Evolutionary conservation across 1,284 basidiomycete species (phyloP), one percentile per base, ranked within the genome.

Genomic region (Trichosporon sp.): DNA sequence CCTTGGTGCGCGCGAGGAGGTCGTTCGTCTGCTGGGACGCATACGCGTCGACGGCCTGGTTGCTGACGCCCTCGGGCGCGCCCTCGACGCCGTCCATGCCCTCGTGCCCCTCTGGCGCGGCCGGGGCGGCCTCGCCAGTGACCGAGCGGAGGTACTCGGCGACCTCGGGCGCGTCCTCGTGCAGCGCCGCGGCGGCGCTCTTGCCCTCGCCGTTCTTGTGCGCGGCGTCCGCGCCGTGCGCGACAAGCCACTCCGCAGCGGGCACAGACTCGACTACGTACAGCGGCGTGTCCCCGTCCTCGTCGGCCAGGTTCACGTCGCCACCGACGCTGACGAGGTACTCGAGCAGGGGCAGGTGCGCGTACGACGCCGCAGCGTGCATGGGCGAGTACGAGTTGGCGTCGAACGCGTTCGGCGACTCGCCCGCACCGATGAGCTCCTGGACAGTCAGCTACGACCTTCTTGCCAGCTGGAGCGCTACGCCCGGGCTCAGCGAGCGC

Each of bases 341-440:
- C 31, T 88, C 86, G 25, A 97, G 85, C 58, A 95, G 83, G 47
- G 90, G 83, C 18, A 91, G 77, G 65, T 94, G 93, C 11, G 88
- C 91, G 80, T 95, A 97, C 0, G 93, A 96, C 0, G 93, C 93
- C 7, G 94, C 93, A n/a, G 94, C 95, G 83, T 97, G 94, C 89
- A 97, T 91, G 12, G 94, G 92, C 0, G 94, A 94, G 82, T 96
- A 96, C 23, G 91, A 90, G 83, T 90, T 88, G 7, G 84, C 79
- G 78, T 96, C 93, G 23, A 89, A 88, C 9, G 84, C 86, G 77
- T 95, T 94, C 15, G 93, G 89, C 12, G 89, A 89, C 47, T 90
- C 77, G 29, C 89, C 92, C 32, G 89, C 83, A 73, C 89, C 87
- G 73, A 91, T 84, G 47, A 64, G 51, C 3, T 56, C 34, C 68